These are phyloP conservation scores for Alternaria gaisen DNA, from an alignment of 2,329 filamentous ascomycete species.

Conservation along the genomic window DNA sequence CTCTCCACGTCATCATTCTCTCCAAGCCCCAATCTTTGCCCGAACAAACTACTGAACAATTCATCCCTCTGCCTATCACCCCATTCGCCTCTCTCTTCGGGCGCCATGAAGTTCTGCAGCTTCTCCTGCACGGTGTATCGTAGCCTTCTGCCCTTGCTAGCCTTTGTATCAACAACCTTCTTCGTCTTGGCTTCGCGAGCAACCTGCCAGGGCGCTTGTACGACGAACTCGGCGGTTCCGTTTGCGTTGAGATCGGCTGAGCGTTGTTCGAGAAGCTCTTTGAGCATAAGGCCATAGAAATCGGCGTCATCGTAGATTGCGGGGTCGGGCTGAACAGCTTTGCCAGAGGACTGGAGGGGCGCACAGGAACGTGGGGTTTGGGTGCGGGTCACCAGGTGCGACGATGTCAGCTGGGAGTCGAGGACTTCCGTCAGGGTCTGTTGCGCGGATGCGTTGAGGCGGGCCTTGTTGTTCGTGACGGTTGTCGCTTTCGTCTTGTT, in stretches of 20 bases:
- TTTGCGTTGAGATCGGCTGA: conserved; percentile 66
- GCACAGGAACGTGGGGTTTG: conserved; percentile 79
- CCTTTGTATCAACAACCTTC: conserved; percentile 88
- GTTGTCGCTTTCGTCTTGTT: conserved; percentile 74
- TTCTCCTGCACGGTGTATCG: conserved; percentile 96
- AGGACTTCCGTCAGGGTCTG: conserved; percentile 74
- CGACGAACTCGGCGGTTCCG: conserved; percentile 58
- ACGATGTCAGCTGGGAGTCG: conserved; percentile 72
- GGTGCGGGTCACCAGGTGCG: conserved; percentile 74
- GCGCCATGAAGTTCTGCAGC: conserved; percentile 96
- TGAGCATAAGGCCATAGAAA: conserved; percentile 92
- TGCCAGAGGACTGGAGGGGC: conserved; percentile 67
- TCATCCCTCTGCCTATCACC: conserved; percentile 79
- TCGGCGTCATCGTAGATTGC: conserved; percentile 90
- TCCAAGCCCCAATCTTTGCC: conserved; percentile 54
- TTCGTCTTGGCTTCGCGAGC: conserved; percentile 83
- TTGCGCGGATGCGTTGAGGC: conserved; percentile 66
- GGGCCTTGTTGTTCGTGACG: conserved; percentile 61
- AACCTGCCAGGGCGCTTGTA: conserved; percentile 65
- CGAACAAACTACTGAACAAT: conserved; percentile 61
- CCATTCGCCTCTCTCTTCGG: conserved; percentile 83
- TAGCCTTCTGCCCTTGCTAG: conserved; percentile 94
- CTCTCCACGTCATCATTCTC: conserved; percentile 53
- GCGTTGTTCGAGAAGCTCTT: conserved; percentile 91
- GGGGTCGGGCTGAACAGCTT: conserved; percentile 31